Conservation (phyloP, 192 early-diverging fungal genomes). For the Thamnidium elegans region DNA sequence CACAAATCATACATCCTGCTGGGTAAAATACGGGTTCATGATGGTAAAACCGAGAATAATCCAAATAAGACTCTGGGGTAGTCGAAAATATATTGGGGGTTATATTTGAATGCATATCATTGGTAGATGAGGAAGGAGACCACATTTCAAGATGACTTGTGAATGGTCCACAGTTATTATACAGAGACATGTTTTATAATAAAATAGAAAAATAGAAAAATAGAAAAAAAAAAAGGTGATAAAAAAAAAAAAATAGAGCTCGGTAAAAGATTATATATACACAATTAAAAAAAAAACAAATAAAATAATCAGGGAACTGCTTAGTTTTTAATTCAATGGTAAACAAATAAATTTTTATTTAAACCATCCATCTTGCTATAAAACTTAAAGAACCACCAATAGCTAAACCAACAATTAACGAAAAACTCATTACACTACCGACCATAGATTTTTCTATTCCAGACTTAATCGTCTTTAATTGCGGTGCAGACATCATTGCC, state of each 20-base stretch:
- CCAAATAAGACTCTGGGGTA: background rate
- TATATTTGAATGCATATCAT: background rate
- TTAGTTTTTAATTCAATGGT: too few relatives aligned
- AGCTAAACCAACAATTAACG: slow-evolving; percentile 62
- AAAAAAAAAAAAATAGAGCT: background rate
- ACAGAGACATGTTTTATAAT: background rate
- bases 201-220: background rate
- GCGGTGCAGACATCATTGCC: slow-evolving; percentile 61
- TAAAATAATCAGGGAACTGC: too few relatives aligned
- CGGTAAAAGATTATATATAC: too few relatives aligned
- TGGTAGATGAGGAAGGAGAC: slow-evolving; percentile 9
- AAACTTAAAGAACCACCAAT: slow-evolving; percentile 63
- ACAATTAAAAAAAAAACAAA: too few relatives aligned
- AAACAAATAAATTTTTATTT: background rate
- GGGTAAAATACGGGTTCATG: slow-evolving; percentile 12
- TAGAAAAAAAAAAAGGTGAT: background rate
- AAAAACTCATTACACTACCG: slow-evolving; percentile 67
- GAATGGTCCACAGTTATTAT: background rate
- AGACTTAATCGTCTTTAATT: slow-evolving; percentile 26
- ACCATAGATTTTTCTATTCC: slow-evolving; percentile 42
- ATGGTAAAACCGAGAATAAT: slow-evolving; percentile 4
- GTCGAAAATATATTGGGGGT: background rate
- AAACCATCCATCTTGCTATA: slow-evolving; percentile 39
- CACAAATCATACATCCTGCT: slow-evolving; percentile 10
- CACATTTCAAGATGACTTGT: slow-evolving; percentile 4